These are phyloP conservation scores for Termitomyces sp. DNA, from an alignment of 768 basidiomycete genomes.

Conservation along the genomic window DNA sequence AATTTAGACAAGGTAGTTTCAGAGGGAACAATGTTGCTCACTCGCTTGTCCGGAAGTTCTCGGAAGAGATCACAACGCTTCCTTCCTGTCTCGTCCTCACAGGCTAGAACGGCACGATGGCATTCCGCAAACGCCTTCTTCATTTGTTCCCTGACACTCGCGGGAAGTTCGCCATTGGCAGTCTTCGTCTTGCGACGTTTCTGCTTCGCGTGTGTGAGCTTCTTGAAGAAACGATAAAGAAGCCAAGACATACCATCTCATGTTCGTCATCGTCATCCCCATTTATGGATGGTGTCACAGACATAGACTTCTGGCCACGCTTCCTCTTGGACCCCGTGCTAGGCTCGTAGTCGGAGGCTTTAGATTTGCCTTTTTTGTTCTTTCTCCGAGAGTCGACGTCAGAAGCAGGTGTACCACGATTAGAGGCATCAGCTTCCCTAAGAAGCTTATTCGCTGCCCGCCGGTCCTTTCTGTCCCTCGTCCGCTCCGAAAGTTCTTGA, in stretches of 20 bases:
- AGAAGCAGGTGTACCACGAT: slow-evolving; percentile 58
- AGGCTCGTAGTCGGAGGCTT: slow-evolving; percentile 45
- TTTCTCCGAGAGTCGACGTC: slow-evolving; percentile 54
- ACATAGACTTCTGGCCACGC: slow-evolving; percentile 66
- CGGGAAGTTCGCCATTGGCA: slow-evolving; percentile 43
- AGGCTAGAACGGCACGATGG: slow-evolving; percentile 64
- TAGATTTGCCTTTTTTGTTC: slow-evolving; percentile 58
- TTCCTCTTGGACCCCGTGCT: slow-evolving; percentile 66
- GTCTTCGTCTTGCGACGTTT: slow-evolving; percentile 81
- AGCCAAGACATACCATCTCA: background rate
- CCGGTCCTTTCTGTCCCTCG: slow-evolving; percentile 60
- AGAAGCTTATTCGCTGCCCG: slow-evolving; percentile 54
- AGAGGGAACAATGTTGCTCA: slow-evolving; percentile 23
- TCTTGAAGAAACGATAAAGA: background rate
- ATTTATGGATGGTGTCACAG: slow-evolving; percentile 70
- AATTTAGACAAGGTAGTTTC: slow-evolving; percentile 8
- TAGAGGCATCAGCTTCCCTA: slow-evolving; percentile 54
- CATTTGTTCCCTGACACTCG: slow-evolving; percentile 65
- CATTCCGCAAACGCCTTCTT: slow-evolving; percentile 80
- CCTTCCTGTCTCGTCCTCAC: slow-evolving; percentile 68
- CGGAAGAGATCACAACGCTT: slow-evolving; percentile 85
- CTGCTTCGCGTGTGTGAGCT: slow-evolving; percentile 27
- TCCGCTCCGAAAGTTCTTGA: slow-evolving; percentile 63
- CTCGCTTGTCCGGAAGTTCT: slow-evolving; percentile 77
- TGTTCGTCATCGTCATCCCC: slow-evolving; percentile 63